A percentile compares a stretch with the other conserved stretches of the same genome.
These are phyloP conservation scores for Aureobasidium uvarum DNA, from an alignment of 2,329 filamentous ascomycete species.

Conservation along the genomic window DNA sequence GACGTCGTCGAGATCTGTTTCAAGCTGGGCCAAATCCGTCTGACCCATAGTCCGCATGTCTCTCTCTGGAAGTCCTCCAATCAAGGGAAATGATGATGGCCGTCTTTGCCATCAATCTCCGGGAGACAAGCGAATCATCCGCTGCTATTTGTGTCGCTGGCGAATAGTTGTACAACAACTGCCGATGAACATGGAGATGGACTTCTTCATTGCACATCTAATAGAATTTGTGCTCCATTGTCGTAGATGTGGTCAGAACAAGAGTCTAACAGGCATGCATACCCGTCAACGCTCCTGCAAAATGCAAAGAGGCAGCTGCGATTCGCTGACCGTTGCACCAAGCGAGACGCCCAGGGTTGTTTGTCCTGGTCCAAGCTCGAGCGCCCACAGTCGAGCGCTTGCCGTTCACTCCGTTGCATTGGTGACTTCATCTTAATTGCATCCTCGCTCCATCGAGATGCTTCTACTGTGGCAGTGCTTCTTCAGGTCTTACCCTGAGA, in stretches of 20 bases:
- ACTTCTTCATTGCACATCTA: background rate
- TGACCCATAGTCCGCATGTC: constrained; percentile 3
- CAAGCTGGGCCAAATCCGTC: constrained; percentile 17
- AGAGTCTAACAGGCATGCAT: constrained; percentile 21
- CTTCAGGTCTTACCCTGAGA: background rate
- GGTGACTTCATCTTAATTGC: constrained; percentile 17
- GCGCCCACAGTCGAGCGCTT: constrained; percentile 2
- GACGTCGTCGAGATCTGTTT: constrained; percentile 2
- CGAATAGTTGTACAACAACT: background rate
- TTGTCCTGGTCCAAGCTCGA: constrained; percentile 3
- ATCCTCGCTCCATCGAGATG: background rate
- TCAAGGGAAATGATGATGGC: constrained; percentile 19
- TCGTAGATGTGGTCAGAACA: constrained; percentile 5
- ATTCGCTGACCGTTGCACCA: constrained; percentile 3
- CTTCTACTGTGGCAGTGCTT: constrained; percentile 18
- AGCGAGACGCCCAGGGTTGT: constrained; percentile 12
- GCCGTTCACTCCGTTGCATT: background rate
- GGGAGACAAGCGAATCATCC: constrained; percentile 15
- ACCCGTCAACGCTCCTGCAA: constrained; percentile 10
- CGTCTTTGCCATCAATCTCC: constrained; percentile 10
- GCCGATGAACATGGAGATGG: background rate
- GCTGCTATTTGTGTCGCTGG: constrained; percentile 13
- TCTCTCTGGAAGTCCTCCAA: constrained; percentile 17
- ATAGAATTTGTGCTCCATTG: background rate
- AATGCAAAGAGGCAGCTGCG: constrained; percentile 4